These are phyloP conservation scores for Fusarium mexicanum DNA, from an alignment of 2,329 filamentous ascomycete species.

Conservation along the genomic window DNA sequence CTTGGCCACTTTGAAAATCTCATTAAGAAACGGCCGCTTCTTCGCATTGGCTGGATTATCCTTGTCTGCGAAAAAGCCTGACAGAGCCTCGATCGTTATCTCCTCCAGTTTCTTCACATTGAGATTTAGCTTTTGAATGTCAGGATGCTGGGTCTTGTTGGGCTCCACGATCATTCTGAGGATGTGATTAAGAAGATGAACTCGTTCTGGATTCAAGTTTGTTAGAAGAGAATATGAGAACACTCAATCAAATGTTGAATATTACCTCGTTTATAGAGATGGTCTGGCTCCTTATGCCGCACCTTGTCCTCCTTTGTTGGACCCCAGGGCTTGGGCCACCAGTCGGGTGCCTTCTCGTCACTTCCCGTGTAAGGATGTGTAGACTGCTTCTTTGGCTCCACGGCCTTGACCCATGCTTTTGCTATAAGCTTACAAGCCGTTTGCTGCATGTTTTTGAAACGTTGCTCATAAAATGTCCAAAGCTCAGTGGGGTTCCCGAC, in stretches of 20 bases:
- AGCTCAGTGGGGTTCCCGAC: constrained; percentile 65
- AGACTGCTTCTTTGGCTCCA: constrained; percentile 81
- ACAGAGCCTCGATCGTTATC: constrained; percentile 66
- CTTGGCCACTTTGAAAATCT: constrained; percentile 70
- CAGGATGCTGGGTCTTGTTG: constrained; percentile 57
- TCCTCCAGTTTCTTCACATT: constrained; percentile 67
- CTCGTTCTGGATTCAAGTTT: constrained; percentile 58
- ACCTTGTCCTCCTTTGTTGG: constrained; percentile 63
- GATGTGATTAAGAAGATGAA: constrained; percentile 68
- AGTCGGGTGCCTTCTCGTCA: constrained; percentile 69
- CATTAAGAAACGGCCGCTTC: constrained; percentile 66
- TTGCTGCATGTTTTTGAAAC: constrained; percentile 75
- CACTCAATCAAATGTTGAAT: neutral
- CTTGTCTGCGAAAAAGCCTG: constrained; percentile 61
- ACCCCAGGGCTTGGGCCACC: constrained; percentile 72
- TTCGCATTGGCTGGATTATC: constrained; percentile 65
- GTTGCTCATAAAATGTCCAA: constrained; percentile 67
- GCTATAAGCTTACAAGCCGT: constrained; percentile 76
- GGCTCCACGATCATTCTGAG: constrained; percentile 66
- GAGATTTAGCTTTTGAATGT: constrained; percentile 63
- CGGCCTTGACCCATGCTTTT: constrained; percentile 79
- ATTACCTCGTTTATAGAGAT: constrained; percentile 73
- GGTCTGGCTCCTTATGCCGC: constrained; percentile 78
- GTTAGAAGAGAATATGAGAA: constrained; percentile 4
- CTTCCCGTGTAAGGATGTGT: constrained; percentile 77